Percentiles rank a stretch among this genome's conserved stretches.
These are phyloP conservation scores for Penicillium antarcticum DNA, from an alignment of 495 filamentous ascomycete genomes.

Conservation along the genomic window DNA sequence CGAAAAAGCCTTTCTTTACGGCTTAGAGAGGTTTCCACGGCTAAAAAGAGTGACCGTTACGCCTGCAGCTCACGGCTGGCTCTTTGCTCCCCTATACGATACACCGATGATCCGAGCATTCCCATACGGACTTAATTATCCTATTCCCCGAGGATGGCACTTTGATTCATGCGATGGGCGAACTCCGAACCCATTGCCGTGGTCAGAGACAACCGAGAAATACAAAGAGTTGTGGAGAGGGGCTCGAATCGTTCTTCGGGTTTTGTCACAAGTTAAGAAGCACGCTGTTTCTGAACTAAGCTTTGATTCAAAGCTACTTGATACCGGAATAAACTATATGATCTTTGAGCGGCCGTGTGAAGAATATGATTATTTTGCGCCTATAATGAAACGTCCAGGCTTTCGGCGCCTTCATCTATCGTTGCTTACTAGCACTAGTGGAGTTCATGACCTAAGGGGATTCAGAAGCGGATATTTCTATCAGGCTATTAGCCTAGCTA, in stretches of 20 bases:
- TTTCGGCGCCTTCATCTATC: slow-evolving; percentile 10
- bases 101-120: slow-evolving; percentile 33
- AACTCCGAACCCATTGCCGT: background rate
- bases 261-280: slow-evolving; percentile 8
- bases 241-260: slow-evolving; percentile 13
- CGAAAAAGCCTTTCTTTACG: slow-evolving; percentile 19
- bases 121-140: slow-evolving; percentile 28
- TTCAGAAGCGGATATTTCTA: slow-evolving; percentile 11
- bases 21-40: slow-evolving; percentile 20
- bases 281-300: slow-evolving; percentile 18
- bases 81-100: slow-evolving; percentile 25
- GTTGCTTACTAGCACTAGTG: slow-evolving; percentile 8
- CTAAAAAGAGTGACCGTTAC: slow-evolving; percentile 26
- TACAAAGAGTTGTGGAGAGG: slow-evolving; percentile 19
- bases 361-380: slow-evolving; percentile 10
- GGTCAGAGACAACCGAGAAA: slow-evolving; percentile 6
- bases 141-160: slow-evolving; percentile 27
- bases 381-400: slow-evolving; percentile 10
- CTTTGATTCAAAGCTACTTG: slow-evolving; percentile 14
- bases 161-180: background rate
- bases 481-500: slow-evolving; percentile 9
- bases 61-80: slow-evolving; percentile 25
- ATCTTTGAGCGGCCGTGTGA: slow-evolving; percentile 8
- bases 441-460: slow-evolving; percentile 3
- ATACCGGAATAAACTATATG: slow-evolving; percentile 11